These are phyloP conservation scores for Candida stauntonica DNA, from an alignment of 805 yeast species.

Conservation along the genomic window DNA sequence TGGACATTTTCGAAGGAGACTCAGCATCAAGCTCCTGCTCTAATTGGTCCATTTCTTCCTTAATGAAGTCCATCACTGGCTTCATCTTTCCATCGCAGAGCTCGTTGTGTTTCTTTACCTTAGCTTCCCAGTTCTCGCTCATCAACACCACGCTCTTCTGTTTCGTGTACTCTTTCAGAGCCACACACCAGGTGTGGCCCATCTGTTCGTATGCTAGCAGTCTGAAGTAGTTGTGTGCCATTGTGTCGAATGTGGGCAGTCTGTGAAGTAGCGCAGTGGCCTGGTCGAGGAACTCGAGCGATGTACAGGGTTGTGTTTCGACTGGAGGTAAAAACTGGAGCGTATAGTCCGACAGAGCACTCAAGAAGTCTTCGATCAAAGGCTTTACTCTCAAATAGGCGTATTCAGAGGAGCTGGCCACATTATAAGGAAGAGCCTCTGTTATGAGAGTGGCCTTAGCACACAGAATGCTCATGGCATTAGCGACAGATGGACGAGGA, in stretches of 20 bases:
- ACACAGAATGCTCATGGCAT: conserved; percentile 47
- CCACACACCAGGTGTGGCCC: conserved; percentile 51
- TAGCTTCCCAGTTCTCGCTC: conserved; percentile 36
- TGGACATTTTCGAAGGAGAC: conserved; percentile 11
- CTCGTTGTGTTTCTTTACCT: conserved; percentile 42
- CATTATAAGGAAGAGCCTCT: conserved; percentile 65
- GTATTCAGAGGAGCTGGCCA: conserved; percentile 69
- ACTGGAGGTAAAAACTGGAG: conserved; percentile 68
- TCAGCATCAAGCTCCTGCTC: conserved; percentile 16
- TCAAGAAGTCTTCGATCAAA: conserved; percentile 60
- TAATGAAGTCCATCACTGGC: conserved; percentile 41
- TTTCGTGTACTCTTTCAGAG: conserved; percentile 32
- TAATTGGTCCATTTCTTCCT: conserved; percentile 34
- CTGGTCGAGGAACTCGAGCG: conserved; percentile 58
- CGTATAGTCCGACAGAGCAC: conserved; percentile 69
- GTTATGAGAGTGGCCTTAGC: conserved; percentile 37
- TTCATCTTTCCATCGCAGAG: conserved; percentile 39
- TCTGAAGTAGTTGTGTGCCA: conserved; percentile 37
- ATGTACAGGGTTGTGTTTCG: conserved; percentile 44
- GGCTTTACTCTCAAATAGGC: conserved; percentile 71
- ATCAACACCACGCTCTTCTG: conserved; percentile 29
- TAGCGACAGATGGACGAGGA: conserved; percentile 55
- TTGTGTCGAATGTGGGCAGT: conserved; percentile 61
- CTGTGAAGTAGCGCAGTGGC: conserved; percentile 56
- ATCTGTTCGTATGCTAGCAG: conserved; percentile 56